phyloP scores from a whole-genome alignment of 148 eudicot genomes.

The Rhododendron molle region DNA sequence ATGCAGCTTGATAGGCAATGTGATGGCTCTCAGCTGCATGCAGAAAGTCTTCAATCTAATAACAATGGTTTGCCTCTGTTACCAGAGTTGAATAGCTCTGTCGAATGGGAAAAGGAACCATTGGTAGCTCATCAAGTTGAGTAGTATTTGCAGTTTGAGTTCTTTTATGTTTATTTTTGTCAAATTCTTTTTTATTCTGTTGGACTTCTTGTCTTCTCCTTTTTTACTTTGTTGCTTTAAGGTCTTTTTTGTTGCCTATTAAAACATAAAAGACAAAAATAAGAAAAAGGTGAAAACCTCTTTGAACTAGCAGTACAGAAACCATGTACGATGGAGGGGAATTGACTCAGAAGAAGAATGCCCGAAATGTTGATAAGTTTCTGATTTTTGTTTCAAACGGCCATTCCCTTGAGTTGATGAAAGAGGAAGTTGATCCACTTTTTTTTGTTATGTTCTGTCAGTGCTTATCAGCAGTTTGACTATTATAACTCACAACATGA shows the following conservation, averaged over 20 bases:
- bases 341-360: slow-evolving; percentile 7
- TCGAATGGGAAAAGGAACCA: slow-evolving; percentile 12
- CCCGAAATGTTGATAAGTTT: slow-evolving; percentile 5
- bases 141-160: slow-evolving; percentile 3
- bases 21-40: slow-evolving; percentile 23
- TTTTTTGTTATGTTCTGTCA: slow-evolving; percentile 5
- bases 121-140: slow-evolving; percentile 23
- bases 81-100: slow-evolving; percentile 12
- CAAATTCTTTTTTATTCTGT: neutral
- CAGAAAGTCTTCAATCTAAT: slow-evolving; percentile 16
- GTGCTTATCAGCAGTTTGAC: neutral
- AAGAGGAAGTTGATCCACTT: slow-evolving; percentile 5
- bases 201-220: neutral
- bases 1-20: slow-evolving; percentile 19
- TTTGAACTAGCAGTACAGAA: slow-evolving; percentile 14
- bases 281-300: slow-evolving; percentile 10
- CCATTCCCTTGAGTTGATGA: slow-evolving; percentile 7
- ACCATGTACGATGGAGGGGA: slow-evolving; percentile 13
- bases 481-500: neutral
- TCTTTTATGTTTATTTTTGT: neutral
- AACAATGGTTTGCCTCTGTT: slow-evolving; percentile 14
- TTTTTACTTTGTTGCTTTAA: neutral
- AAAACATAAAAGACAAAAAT: neutral
- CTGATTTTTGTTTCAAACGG: neutral
- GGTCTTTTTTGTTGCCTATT: neutral